Conservation (phyloP, 75 land plant genomes). For the Sequoia sempervirens region DNA sequence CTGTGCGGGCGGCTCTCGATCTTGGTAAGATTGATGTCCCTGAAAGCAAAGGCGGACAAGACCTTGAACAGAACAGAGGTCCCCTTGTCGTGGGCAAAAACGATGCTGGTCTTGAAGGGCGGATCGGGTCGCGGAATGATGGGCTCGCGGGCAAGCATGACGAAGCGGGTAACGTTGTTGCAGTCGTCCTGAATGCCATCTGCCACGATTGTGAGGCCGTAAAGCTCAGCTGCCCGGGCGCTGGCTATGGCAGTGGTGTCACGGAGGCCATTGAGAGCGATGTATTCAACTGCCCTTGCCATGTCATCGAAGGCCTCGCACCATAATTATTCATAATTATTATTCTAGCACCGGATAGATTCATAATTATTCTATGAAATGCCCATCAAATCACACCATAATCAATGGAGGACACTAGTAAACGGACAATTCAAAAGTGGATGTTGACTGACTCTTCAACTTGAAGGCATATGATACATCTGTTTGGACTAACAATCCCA, state of each 20-base stretch:
- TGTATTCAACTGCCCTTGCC: constrained; percentile 33
- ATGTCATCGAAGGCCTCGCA: constrained; percentile 43
- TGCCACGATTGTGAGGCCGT: constrained; percentile 53
- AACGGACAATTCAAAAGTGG: too few relatives aligned
- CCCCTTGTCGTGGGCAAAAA: constrained; percentile 50
- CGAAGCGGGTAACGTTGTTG: constrained; percentile 60
- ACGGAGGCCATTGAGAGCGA: constrained; percentile 40
- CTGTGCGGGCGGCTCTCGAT: constrained; percentile 78
- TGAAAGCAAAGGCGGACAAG: constrained; percentile 68
- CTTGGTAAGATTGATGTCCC: constrained; percentile 76
- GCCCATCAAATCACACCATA: too few relatives aligned
- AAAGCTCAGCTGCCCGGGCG: constrained; percentile 56
- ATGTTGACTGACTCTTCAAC: too few relatives aligned
- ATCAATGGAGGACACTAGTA: too few relatives aligned
- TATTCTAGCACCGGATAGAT: too few relatives aligned
- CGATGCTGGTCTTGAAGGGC: constrained; percentile 82
- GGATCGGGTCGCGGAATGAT: constrained; percentile 61
- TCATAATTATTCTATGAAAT: too few relatives aligned
- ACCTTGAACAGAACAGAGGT: constrained; percentile 69
- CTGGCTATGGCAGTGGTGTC: constrained; percentile 68
- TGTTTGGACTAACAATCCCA: too few relatives aligned
- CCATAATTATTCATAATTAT: too few relatives aligned
- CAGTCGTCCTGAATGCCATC: constrained; percentile 72
- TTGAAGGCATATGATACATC: too few relatives aligned
- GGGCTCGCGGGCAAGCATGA: constrained; percentile 78